Percentiles rank a stretch among this genome's conserved stretches.
These are phyloP conservation scores for Shiraia sp. DNA, from an alignment of 2,329 filamentous ascomycete species.

Conservation along the genomic window DNA sequence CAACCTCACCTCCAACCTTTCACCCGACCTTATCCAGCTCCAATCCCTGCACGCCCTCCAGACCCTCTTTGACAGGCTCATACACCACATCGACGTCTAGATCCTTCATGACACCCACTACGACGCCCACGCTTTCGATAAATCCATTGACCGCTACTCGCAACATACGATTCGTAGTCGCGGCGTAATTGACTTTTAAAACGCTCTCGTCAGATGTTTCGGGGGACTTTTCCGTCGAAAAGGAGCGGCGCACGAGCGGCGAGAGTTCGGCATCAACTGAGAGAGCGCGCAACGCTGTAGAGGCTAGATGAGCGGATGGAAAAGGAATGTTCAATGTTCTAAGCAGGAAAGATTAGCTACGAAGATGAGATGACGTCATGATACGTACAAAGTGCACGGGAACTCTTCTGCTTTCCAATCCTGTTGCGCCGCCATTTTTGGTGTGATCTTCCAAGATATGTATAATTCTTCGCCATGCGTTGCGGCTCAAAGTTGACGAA, in stretches of 20 bases:
- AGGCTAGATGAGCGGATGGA: conserved; percentile 76
- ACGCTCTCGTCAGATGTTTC: conserved; percentile 47
- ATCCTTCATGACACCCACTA: conserved; percentile 88
- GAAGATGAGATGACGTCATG: too few relatives aligned
- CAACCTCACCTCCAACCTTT: too few relatives aligned
- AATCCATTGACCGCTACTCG: conserved; percentile 95
- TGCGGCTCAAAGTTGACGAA: conserved; percentile 18
- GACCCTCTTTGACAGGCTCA: conserved; percentile 44
- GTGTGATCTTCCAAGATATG: not conserved
- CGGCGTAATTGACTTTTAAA: conserved; percentile 76
- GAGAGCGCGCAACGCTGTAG: conserved; percentile 73
- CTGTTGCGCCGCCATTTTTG: conserved; percentile 18
- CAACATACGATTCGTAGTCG: conserved; percentile 94
- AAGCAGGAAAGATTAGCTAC: too few relatives aligned
- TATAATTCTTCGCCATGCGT: not conserved
- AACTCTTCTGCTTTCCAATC: conserved; percentile 32
- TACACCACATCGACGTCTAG: conserved; percentile 82
- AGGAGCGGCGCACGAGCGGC: conserved; percentile 73
- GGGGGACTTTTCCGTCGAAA: conserved; percentile 56
- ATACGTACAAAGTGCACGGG: conserved; percentile 46
- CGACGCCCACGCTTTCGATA: conserved; percentile 84
- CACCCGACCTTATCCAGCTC: conserved; percentile 65
- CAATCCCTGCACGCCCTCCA: conserved; percentile 72
- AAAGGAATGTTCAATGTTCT: conserved; percentile 80
- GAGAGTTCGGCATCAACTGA: conserved; percentile 90